Evolutionary conservation across 2,329 filamentous ascomycete species (phyloP).

Genomic region (Penicillium sp.): DNA sequence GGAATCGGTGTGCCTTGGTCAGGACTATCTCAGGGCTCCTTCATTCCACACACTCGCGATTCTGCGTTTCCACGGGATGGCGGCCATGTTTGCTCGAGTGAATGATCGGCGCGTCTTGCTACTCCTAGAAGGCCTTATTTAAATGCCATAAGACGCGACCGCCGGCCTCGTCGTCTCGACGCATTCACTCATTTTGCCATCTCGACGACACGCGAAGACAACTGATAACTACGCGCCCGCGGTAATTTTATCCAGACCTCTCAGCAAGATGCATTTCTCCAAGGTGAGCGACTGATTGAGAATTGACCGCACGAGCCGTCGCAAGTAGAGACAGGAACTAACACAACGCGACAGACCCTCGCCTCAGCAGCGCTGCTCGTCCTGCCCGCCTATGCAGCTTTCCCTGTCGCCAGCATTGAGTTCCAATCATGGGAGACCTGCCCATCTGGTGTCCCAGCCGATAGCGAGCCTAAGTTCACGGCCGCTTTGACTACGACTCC

Average conservation of each 20-base stretch:
- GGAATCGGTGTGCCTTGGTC: neutral
- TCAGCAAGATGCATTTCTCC: conserved; percentile 29
- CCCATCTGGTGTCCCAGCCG: conserved; percentile 18
- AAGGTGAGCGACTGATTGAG: conserved; percentile 15
- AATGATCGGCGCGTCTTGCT: conserved; percentile 12
- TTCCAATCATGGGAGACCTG: conserved; percentile 31
- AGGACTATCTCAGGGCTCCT: conserved; percentile 5
- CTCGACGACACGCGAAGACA: conserved; percentile 9
- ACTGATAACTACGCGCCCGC: conserved; percentile 6
- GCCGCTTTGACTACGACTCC: conserved; percentile 20
- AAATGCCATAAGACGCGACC: conserved; percentile 17
- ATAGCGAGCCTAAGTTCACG: conserved; percentile 23
- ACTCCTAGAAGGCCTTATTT: conserved; percentile 16
- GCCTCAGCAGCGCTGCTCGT: conserved; percentile 24
- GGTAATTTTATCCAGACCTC: conserved; percentile 6
- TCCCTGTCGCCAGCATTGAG: conserved; percentile 27
- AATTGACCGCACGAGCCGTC: neutral
- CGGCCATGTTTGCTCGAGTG: conserved; percentile 14
- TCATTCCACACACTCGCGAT: conserved; percentile 17
- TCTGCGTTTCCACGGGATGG: neutral
- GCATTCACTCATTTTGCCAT: conserved; percentile 1
- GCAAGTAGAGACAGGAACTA: neutral
- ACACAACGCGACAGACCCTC: conserved; percentile 20
- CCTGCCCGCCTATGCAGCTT: conserved; percentile 22
- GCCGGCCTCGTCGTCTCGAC: neutral